Evolutionary conservation across 75 land plant species (phyloP).

Genomic region (Ceratopteris richardii): DNA sequence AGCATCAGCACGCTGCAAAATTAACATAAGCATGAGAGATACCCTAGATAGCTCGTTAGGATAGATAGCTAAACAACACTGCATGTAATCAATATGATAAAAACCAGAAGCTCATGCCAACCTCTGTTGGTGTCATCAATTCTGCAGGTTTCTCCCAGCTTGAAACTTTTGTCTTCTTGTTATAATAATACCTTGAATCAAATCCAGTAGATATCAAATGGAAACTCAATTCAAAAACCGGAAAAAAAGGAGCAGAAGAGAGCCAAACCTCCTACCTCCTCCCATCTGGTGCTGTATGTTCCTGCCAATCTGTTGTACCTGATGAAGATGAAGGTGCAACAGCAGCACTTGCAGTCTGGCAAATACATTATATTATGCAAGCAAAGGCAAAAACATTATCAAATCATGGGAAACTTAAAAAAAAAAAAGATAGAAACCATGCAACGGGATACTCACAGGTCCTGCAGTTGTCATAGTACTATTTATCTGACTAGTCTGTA

Average conservation of each 20-base stretch:
- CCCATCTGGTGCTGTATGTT: conserved; percentile 66
- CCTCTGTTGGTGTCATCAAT: conserved; percentile 92
- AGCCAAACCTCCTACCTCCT: conserved; percentile 70
- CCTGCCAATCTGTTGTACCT: conserved; percentile 69
- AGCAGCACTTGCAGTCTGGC: conserved; percentile 22
- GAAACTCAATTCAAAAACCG: background rate
- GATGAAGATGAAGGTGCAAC: conserved; percentile 10
- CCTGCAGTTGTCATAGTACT: background rate
- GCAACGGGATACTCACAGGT: background rate
- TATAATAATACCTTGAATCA: conserved; percentile 72
- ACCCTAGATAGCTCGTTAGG: no score
- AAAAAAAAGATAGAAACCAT: background rate
- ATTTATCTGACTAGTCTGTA: conserved; percentile 1
- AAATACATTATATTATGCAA: background rate
- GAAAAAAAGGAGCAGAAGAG: background rate
- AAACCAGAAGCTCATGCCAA: conserved; percentile 22
- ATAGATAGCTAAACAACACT: no score
- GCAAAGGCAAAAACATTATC: no score
- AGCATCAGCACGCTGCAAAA: conserved; percentile 90
- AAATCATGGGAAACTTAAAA: conserved; percentile 6
- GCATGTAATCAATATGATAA: no score
- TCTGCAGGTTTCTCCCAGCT: conserved; percentile 96
- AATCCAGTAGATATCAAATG: background rate
- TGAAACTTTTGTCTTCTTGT: conserved; percentile 74
- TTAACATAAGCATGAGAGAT: no score